Base-by-base conservation (phyloP, 352 stramenopile species). In the Pythium brachiatum region DNA sequence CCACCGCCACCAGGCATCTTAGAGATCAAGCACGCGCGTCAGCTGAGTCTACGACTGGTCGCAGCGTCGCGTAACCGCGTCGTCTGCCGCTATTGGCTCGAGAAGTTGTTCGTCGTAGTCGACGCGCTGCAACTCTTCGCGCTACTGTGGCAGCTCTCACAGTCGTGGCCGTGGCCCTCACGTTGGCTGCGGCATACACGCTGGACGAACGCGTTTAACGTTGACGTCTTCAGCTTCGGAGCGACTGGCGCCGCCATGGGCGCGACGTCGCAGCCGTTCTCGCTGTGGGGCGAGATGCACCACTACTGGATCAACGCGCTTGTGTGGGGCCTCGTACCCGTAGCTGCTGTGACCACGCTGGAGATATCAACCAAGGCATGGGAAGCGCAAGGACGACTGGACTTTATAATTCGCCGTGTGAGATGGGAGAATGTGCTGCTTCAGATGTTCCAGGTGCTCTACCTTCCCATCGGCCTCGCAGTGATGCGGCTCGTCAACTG, bases 101-200 rank as follows among this genome's bases (percentile, higher is more conserved):
- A 89, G 69, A 88, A 89, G 60, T 59, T 47, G 41, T 32, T 78
- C 15, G 46, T 83, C 15, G n/a, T 76, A 1, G 44, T 72, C 7
- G 82, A 91, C 44, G 69, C 65, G 16, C 43, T 73, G 68, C 82
- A 91, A 66, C 47, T 89, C 63, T 91, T 79, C 53, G 82, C 70
- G 27, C 74, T 91, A 31, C 73, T 91, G 46, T 91, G 82, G 82
- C 82, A 91, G 65, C 68, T 91, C 43, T 85, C 82, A n/a, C 82
- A 91, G 68, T 73, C 80, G 38, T 91, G 82, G 82, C 82, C 82
- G 36, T 89, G 80, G 82, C 82, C 79, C 9, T 68, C 76, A 39
- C 68, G 69, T 11, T 89, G 82, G 80, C 73, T 89, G 44, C 16
- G 27, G 6, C 60, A 63, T 26, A 89, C 75, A 2, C 78, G 78